These are phyloP conservation scores for Nakaseomyces sp. DNA, from an alignment of 1,139 yeast genomes.

Conservation along the genomic window DNA sequence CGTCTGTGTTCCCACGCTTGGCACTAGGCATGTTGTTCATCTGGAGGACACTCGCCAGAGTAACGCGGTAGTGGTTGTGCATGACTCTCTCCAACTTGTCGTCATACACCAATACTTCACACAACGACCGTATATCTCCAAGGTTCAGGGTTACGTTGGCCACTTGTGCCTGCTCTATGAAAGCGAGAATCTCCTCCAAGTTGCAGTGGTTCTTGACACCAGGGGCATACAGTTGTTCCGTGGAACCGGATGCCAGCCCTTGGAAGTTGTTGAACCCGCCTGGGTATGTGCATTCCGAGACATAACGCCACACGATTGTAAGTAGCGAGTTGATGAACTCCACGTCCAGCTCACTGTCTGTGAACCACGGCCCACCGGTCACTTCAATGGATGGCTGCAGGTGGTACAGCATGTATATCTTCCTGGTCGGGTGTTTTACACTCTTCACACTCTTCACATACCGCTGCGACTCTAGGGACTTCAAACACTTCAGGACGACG, in stretches of 20 bases:
- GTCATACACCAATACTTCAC: slow-evolving; percentile 82
- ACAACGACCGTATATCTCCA: slow-evolving; percentile 67
- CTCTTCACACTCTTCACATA: slow-evolving; percentile 84
- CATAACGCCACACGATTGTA: slow-evolving; percentile 80
- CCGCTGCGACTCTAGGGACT: slow-evolving; percentile 72
- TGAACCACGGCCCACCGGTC: slow-evolving; percentile 99
- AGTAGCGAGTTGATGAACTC: slow-evolving; percentile 82
- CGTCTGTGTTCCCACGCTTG: slow-evolving; percentile 11
- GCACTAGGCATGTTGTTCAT: slow-evolving; percentile 23
- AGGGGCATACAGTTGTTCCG: slow-evolving; percentile 40
- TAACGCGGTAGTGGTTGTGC: slow-evolving; percentile 48
- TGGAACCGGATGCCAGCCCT: slow-evolving; percentile 12
- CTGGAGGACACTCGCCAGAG: slow-evolving; percentile 42
- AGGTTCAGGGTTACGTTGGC: slow-evolving; percentile 73
- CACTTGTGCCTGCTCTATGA: slow-evolving; percentile 65
- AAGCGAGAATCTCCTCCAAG: slow-evolving; percentile 62
- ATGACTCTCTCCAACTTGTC: slow-evolving; percentile 67
- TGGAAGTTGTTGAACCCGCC: slow-evolving; percentile 43
- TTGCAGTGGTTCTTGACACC: slow-evolving; percentile 58
- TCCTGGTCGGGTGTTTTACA: slow-evolving; percentile 93
- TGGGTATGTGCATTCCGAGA: slow-evolving; percentile 70
- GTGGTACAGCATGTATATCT: slow-evolving; percentile 89
- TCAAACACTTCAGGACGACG: slow-evolving; percentile 77
- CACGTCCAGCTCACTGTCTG: slow-evolving; percentile 88
- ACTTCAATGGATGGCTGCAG: slow-evolving; percentile 91